phyloP scores from a whole-genome alignment of 2,329 filamentous ascomycete genomes.

The Mycosphaerella sp. region DNA sequence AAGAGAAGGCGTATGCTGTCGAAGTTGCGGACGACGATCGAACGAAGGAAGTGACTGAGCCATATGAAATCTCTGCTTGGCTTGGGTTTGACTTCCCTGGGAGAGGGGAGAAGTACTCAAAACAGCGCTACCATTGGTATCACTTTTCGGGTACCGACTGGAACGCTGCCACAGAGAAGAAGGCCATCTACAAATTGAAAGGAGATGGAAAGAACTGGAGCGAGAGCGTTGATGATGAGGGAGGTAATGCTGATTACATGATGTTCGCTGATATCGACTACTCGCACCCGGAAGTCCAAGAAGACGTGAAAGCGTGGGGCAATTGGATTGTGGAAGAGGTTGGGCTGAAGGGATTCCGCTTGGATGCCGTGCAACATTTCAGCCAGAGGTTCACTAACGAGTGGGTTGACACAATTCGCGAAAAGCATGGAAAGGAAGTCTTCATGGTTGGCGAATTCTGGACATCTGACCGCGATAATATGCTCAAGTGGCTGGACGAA shows the following conservation, averaged over 20 bases:
- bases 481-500: constrained; percentile 46
- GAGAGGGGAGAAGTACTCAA: constrained; percentile 53
- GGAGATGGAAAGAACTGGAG: constrained; percentile 54
- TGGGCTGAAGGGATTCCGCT: constrained; percentile 57
- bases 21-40: constrained; percentile 49
- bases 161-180: constrained; percentile 50
- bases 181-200: constrained; percentile 57
- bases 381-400: constrained; percentile 57
- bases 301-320: constrained; percentile 61
- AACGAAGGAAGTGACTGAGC: constrained; percentile 16
- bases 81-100: constrained; percentile 60
- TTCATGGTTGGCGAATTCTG: constrained; percentile 67
- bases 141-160: constrained; percentile 64
- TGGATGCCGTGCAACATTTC: constrained; percentile 68
- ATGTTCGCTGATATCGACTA: constrained; percentile 69
- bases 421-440: constrained; percentile 42
- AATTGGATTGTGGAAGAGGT: constrained; percentile 58
- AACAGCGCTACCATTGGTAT: constrained; percentile 58
- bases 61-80: constrained; percentile 57
- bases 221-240: constrained; percentile 53
- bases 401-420: constrained; percentile 51
- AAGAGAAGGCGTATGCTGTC: constrained; percentile 55
- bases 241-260: constrained; percentile 56
- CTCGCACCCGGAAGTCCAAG: constrained; percentile 54
- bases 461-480: constrained; percentile 51